Evolutionary conservation across 2,329 filamentous ascomycete species (phyloP).

Genomic region (Gyromitra esculenta): DNA sequence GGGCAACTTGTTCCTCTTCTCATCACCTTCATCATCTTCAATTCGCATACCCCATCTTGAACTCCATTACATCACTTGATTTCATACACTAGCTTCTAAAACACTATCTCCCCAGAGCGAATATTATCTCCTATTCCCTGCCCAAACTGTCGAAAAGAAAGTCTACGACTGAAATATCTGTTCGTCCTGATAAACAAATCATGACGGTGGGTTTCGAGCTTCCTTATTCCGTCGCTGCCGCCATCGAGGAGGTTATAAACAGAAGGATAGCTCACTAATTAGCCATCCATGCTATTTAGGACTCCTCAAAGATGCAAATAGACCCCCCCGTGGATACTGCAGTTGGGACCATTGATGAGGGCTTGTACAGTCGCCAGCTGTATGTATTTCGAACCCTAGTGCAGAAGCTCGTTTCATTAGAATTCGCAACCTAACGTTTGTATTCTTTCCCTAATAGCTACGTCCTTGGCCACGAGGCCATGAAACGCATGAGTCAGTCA

Average conservation of each 20-base stretch:
- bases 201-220: slow-evolving; percentile 48
- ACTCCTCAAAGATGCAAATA: slow-evolving; percentile 57
- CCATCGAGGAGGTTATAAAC: background rate
- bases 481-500: slow-evolving; percentile 98
- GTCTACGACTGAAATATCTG: slow-evolving; percentile 53
- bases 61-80: slow-evolving; percentile 16
- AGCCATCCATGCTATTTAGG: slow-evolving; percentile 33
- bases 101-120: slow-evolving; percentile 17
- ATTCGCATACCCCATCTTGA: slow-evolving; percentile 5
- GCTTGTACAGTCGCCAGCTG: slow-evolving; percentile 77
- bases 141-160: slow-evolving; percentile 56
- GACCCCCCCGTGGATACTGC: slow-evolving; percentile 53
- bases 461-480: slow-evolving; percentile 80
- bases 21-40: slow-evolving; percentile 7
- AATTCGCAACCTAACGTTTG: slow-evolving; percentile 37
- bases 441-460: slow-evolving; percentile 62
- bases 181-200: slow-evolving; percentile 55
- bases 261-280: slow-evolving; percentile 9
- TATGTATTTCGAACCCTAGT: slow-evolving; percentile 67
- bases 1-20: slow-evolving; percentile 4
- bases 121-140: slow-evolving; percentile 17
- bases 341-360: slow-evolving; percentile 70
- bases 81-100: slow-evolving; percentile 15
- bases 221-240: background rate
- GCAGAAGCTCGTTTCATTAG: background rate